A percentile compares a stretch with the other conserved stretches of the same genome.
phyloP scores from a whole-genome alignment of 257 asterid genomes.

The Solanum lignicaule region DNA sequence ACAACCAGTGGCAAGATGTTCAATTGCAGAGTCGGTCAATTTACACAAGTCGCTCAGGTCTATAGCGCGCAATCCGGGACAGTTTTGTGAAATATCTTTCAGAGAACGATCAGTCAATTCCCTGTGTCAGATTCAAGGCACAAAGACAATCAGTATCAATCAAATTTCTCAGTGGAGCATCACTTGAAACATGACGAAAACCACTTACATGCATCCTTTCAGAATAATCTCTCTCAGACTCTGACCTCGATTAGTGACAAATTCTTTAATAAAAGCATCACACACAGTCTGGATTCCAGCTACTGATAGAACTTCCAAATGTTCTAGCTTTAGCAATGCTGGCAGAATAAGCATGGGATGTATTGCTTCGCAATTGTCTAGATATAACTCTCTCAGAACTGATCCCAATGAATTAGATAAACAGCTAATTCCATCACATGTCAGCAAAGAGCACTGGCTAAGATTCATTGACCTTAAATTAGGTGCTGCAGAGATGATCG shows the following conservation, averaged over 20 bases:
- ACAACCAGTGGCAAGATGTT: constrained; percentile 84
- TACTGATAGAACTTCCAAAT: constrained; percentile 77
- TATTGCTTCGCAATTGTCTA: constrained; percentile 56
- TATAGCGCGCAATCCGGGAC: constrained; percentile 46
- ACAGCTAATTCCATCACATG: constrained; percentile 55
- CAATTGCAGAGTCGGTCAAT: constrained; percentile 72
- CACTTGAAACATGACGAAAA: not conserved
- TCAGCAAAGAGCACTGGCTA: constrained; percentile 74
- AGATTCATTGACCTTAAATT: constrained; percentile 70
- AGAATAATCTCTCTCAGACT: constrained; percentile 75
- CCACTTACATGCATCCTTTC: constrained; percentile 65
- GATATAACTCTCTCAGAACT: constrained; percentile 62
- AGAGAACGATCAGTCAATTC: constrained; percentile 61
- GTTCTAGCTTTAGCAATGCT: constrained; percentile 47
- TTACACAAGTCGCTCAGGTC: constrained; percentile 55
- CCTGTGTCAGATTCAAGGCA: constrained; percentile 29
- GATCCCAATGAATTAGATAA: constrained; percentile 50
- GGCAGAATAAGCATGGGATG: constrained; percentile 73
- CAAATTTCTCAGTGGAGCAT: not conserved
- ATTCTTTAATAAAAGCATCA: constrained; percentile 50
- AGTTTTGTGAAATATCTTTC: constrained; percentile 46
- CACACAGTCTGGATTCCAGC: constrained; percentile 56
- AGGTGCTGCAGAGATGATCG: constrained; percentile 70
- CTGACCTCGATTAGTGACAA: constrained; percentile 43
- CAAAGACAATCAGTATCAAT: not conserved